A percentile compares a stretch with the other conserved stretches of the same genome.
phyloP scores from a whole-genome alignment of 371 early-diverging fungal genomes.

The Actinomortierella ambigua region DNA sequence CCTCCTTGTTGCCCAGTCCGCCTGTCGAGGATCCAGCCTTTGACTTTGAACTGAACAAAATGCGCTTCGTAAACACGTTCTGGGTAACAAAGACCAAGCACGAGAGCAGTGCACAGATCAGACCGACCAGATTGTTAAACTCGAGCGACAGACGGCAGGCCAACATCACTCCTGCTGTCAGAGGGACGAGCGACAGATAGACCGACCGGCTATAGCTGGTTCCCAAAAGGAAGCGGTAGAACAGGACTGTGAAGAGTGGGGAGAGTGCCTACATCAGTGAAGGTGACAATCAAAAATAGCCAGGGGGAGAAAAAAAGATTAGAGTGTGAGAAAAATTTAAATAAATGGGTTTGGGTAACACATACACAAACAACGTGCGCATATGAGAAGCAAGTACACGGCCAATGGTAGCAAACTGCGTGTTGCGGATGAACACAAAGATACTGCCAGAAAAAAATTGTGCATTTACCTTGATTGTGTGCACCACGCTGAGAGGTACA shows the following conservation, averaged over 20 bases:
- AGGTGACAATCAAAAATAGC: background rate
- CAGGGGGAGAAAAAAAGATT: background rate
- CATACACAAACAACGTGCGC: background rate
- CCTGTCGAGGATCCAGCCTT: slow-evolving; percentile 29
- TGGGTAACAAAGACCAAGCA: slow-evolving; percentile 83
- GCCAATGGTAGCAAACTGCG: no score
- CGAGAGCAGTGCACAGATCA: slow-evolving; percentile 73
- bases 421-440: background rate
- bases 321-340: background rate
- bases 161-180: slow-evolving; percentile 88
- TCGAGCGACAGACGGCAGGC: slow-evolving; percentile 59
- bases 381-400: no score
- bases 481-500: slow-evolving; percentile 84
- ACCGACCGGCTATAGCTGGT: slow-evolving; percentile 70
- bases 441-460: no score
- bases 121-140: slow-evolving; percentile 65
- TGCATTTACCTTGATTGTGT: slow-evolving; percentile 91
- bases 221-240: slow-evolving; percentile 71
- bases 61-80: slow-evolving; percentile 82
- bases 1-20: slow-evolving; percentile 34
- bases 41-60: slow-evolving; percentile 60
- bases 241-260: slow-evolving; percentile 86
- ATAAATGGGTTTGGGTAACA: background rate
- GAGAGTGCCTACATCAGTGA: slow-evolving; percentile 69
- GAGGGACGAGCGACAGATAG: slow-evolving; percentile 76